Base-by-base conservation (phyloP, 1,284 basidiomycete genomes). In the Hymenochaete sp. region DNA sequence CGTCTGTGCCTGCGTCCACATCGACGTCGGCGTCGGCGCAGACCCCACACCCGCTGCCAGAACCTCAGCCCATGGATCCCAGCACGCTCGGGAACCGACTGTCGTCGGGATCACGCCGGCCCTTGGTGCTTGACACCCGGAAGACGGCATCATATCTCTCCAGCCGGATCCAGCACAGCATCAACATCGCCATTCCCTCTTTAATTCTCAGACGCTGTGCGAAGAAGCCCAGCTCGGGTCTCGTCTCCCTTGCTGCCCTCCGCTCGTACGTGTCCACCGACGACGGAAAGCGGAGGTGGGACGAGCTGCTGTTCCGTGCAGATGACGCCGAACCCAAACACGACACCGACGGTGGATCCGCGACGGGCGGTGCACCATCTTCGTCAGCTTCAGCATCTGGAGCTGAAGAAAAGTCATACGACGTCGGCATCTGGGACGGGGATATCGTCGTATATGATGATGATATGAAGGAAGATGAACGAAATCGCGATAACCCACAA, bases 181-280 rank as follows among this genome's bases (percentile, higher is more conserved):
- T 88, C 50, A 89, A 89, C 62, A 70, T 93, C 45, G 81, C 83
- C 29, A 85, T 93, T 45, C 88, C 89, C 0, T 82, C 85, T 19
- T 75, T 92, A 56, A 87, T 92, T 56, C 75, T 90, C 55, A 89
- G 89, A 62, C 79, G 89, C n/a, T 80, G 75, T 51, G 32, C 32
- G 5, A 71, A 75, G 44, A 85, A 83, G 57, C 73, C 79, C 5
- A 75, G 72, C 18, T 72, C 71, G 28, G 74, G 72, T 3, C 75
- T 83, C 53, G 73, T 75, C 31, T 73, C 72, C 25, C 70, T 90
- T 52, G 73, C 79, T 50, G 71, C 77, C 0, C 64, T 92, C 38
- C 75, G 79, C 36, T 78, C 83, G 52, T 92, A 81, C 59, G 76
- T 91, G 54, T 86, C 82, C 5, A 86, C 85, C 0, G 78, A 85